These are phyloP conservation scores for California macrophylla DNA, from an alignment of 441 rosid species.

Conservation along the genomic window DNA sequence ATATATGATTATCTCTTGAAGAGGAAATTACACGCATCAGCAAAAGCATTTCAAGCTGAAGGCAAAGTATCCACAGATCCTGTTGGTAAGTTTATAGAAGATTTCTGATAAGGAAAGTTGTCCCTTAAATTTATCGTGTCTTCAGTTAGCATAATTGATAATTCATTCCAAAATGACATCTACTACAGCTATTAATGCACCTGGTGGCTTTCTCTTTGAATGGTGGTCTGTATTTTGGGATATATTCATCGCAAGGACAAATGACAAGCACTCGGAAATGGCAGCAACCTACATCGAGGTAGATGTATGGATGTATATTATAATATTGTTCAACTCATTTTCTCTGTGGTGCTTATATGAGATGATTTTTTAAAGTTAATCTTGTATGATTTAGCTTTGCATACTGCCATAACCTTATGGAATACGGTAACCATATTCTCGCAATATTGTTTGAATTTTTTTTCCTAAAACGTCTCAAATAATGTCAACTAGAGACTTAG, in stretches of 20 bases:
- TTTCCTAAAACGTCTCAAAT: no score
- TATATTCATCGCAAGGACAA: constrained; percentile 67
- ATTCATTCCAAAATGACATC: not conserved
- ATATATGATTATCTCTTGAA: constrained; percentile 84
- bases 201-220: constrained; percentile 85
- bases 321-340: not conserved
- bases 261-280: constrained; percentile 66
- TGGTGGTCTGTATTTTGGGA: constrained; percentile 99
- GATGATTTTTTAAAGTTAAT: not conserved
- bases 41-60: constrained; percentile 81
- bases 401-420: not conserved
- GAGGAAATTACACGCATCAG: constrained; percentile 76
- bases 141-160: not conserved
- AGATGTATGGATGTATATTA: not conserved
- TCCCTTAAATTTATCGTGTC: not conserved
- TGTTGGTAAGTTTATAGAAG: constrained; percentile 47
- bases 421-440: no score
- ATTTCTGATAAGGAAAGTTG: constrained; percentile 4
- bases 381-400: not conserved
- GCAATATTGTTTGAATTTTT: no score
- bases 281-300: constrained; percentile 77
- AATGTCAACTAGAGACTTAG: no score
- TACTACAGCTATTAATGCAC: constrained; percentile 73
- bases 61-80: constrained; percentile 79
- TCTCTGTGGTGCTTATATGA: not conserved